Base-by-base conservation (phyloP, 108 stramenopile genomes). In the Pseudonitzschia multistriata region DNA sequence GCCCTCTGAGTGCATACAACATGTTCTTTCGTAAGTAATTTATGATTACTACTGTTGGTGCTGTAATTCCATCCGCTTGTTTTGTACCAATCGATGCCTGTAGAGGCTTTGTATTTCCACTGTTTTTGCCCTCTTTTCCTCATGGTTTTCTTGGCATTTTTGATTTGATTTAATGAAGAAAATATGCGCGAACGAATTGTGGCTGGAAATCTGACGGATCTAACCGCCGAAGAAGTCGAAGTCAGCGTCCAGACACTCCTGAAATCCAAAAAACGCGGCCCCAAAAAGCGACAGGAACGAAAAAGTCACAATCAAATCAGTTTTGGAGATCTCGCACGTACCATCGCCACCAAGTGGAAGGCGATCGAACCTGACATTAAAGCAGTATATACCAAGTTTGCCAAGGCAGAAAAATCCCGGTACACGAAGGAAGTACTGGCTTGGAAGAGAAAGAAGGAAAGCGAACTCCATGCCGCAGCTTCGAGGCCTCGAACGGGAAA, bases 281-380 rank as follows among this genome's bases (percentile, higher is more conserved):
- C 63, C 5, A 54, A 49, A 15, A 52, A 24, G 22, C 40, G 67
- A 67, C 52, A 45, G 35, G 67, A 33, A 63, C 70, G 36, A 67
- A 68, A 35, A 66, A 76, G 69, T 54, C 75, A 37, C 52, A 59
- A 48, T 11, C 65, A 70, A 14, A 76, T 91, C 31, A 76, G 77
- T 7, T 91, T 88, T 74, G 85, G 78, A 4, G 81, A 79, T 42
- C 56, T 92, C 15, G 88, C 88, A 6, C 78, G 86, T 56, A 75
- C 75, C 2, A 84, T 89, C 30, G 81, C 79, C 6, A 78, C 67
- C 47, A 78, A 79, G n/a, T 92, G 91, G 91, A 83, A 86, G 66
- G 50, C 49, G 3, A 60, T 89, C 25, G 62, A 68, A 34, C 75
- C 79, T n/a, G 67, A 55, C 15, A 67, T 48, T 24, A 74, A 73